Base-by-base conservation (phyloP, 2,329 filamentous ascomycete genomes). In the Claviceps sp. region DNA sequence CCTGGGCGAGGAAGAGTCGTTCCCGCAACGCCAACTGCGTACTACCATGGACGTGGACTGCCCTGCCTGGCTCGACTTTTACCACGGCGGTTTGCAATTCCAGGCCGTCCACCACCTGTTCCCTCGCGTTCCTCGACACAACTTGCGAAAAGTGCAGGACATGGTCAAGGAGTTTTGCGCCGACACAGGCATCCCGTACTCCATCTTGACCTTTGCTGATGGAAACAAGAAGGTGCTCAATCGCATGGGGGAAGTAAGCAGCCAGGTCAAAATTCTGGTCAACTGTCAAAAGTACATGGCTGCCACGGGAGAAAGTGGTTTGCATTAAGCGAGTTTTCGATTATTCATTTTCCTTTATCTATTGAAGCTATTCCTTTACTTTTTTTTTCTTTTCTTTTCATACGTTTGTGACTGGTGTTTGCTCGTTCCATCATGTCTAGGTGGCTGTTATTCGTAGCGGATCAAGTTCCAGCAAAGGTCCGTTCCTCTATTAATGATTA, bases 21-120 rank as follows among this genome's bases (percentile, higher is more conserved):
- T 86, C 61, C 72, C 82, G 0, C 81, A 85, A 68, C 80, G 80
- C 60, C 82, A 84, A 73, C 69, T 87, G 40, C 75, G 83, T 45
- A 87, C 83, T 3, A 86, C 82, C 26, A 85, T 87, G 82, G 84
- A 87, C 59, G 78, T 87, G 47, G 81, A 85, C 59, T 87, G 83
- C 65, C 84, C 84, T 0, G 69, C 73, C 24, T 87, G 83, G 84
- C 68, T 87, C 26, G 84, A 87, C 63, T 87, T 81, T 58, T 73
- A 85, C 61, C 83, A 87, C 63, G 84, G 84, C 48, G 84, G 84
- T 1, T 70, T 87, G 30, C 84, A 87, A 66, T 87, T 87, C 67
- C 84, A 87, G 65, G 82, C 78, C 6, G 76, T 86, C 2, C 83
- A 87, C 64, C 83, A 87, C 58, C 65, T 87, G 11, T 87, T 82